Evolutionary conservation across 257 asterid species (phyloP), one percentile per base, ranked within the genome.

Genomic region (Rauvolfia tetraphylla): DNA sequence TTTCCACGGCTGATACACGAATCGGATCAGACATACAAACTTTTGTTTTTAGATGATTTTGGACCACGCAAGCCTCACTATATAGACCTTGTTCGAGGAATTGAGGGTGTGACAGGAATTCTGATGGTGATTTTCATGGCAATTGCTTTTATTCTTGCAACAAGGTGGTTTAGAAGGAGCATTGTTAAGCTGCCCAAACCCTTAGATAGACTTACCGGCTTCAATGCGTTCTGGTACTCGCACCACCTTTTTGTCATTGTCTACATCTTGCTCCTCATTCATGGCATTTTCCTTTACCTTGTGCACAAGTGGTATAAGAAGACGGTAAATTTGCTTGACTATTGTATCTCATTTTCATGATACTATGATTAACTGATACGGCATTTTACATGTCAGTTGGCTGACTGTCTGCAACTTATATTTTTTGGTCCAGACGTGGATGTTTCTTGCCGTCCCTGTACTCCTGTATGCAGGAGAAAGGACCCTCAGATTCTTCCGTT

Each of bases 201-300:
- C 7, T 92, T 94, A 6, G 93, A 92, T 76, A 89, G 94, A 83
- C 96, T 94, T 56, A 94, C 98, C 2, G 98, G 98, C 66, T 94
- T 92, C 88, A 94, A 94, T 68, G 95, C 98, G 9, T 94, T 94
- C 76, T 94, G 98, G 98, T 94, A 94, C 75, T 92, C 98, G 0
- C 98, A 94, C 84, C 98, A 94, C 85, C 87, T 94, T 68, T 88
- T 94, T 13, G 81, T 80, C 80, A 54, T 92, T 20, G 97, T 94
- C 87, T 94, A 94, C 88, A 79, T 92, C 79, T 78, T 92, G 85
- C 95, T 94, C 36, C 69, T 92, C 84, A 75, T 94, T 78, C 98
- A 94, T 70, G 90, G 98, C 56, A 66, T 80, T 2, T 89, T 79
- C 88, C 97, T 94, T 39, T 94, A 86, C 78, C 91, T 94, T 27